Conservation (phyloP, 2,329 filamentous ascomycete species). For the Cytospora piceicola region DNA sequence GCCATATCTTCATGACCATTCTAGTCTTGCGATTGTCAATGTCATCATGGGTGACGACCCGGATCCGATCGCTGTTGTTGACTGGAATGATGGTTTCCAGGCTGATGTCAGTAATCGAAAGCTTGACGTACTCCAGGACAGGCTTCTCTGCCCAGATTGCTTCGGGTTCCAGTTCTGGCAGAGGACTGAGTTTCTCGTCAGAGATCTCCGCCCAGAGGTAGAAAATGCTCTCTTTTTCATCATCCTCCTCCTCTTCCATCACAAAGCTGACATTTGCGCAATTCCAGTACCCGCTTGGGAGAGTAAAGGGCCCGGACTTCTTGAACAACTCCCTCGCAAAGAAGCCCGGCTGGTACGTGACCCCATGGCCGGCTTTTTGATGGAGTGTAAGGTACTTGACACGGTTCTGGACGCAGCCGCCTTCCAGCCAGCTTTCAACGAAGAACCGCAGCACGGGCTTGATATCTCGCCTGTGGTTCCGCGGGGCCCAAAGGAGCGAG, state of each 20-base stretch:
- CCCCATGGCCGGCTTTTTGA: neutral
- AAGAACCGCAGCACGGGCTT: constrained; percentile 12
- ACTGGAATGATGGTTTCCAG: neutral
- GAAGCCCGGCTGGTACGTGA: neutral
- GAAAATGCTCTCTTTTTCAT: too few relatives aligned
- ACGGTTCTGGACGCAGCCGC: too few relatives aligned
- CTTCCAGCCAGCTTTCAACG: neutral
- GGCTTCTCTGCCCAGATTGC: constrained; percentile 21
- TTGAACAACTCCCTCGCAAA: neutral
- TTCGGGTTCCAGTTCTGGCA: constrained; percentile 4
- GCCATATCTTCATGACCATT: constrained; percentile 26
- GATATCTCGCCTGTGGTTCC: neutral
- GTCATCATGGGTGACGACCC: neutral
- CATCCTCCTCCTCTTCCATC: neutral
- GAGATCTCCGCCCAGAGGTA: neutral
- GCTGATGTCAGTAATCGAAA: neutral
- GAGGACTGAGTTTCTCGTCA: neutral
- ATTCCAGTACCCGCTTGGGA: constrained; percentile 19
- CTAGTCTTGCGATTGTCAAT: neutral
- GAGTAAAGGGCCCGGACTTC: neutral
- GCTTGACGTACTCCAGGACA: constrained; percentile 5
- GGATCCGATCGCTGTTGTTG: neutral
- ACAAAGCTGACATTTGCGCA: constrained; percentile 4
- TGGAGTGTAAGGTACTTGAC: constrained; percentile 23
- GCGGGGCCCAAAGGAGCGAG: constrained; percentile 4